Percentiles rank a stretch among this genome's conserved stretches.
phyloP scores from a whole-genome alignment of 2,329 filamentous ascomycete genomes.

The Penicillium olsonii region DNA sequence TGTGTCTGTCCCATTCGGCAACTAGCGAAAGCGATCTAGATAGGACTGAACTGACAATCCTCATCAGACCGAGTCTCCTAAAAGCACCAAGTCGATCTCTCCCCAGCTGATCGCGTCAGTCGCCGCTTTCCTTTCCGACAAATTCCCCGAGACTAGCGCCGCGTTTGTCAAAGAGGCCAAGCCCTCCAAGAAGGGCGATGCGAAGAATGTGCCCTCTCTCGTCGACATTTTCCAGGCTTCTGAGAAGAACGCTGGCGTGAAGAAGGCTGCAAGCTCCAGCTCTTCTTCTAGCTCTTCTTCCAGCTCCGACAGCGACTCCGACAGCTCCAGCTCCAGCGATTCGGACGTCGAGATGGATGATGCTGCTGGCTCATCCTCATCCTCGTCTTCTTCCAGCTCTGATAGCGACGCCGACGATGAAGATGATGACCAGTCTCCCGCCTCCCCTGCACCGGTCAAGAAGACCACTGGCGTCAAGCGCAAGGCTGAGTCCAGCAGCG shows the following conservation, averaged over 20 bases:
- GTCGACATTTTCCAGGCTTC: constrained; percentile 28
- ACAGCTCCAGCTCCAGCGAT: constrained; percentile 31
- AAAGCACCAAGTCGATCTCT: constrained; percentile 39
- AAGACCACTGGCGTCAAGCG: constrained; percentile 56
- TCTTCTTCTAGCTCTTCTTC: constrained; percentile 22
- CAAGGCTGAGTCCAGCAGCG: constrained; percentile 54
- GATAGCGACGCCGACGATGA: constrained; percentile 57
- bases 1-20: constrained; percentile 1
- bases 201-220: constrained; percentile 39
- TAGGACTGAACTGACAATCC: constrained; percentile 8
- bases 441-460: constrained; percentile 34
- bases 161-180: constrained; percentile 63
- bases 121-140: constrained; percentile 65
- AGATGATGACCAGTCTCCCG: constrained; percentile 52
- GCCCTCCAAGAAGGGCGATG: constrained; percentile 26
- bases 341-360: constrained; percentile 48
- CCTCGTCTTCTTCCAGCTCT: constrained; percentile 40
- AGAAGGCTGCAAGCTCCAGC: constrained; percentile 21
- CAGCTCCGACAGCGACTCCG: constrained; percentile 32
- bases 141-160: constrained; percentile 63
- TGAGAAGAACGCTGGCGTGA: constrained; percentile 17
- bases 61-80: constrained; percentile 26
- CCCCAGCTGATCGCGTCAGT: constrained; percentile 67
- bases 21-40: constrained; percentile 5
- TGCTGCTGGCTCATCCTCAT: constrained; percentile 32